Evolutionary conservation across 352 stramenopile genomes (phyloP).

Genomic region (Globisporangium emineosum): DNA sequence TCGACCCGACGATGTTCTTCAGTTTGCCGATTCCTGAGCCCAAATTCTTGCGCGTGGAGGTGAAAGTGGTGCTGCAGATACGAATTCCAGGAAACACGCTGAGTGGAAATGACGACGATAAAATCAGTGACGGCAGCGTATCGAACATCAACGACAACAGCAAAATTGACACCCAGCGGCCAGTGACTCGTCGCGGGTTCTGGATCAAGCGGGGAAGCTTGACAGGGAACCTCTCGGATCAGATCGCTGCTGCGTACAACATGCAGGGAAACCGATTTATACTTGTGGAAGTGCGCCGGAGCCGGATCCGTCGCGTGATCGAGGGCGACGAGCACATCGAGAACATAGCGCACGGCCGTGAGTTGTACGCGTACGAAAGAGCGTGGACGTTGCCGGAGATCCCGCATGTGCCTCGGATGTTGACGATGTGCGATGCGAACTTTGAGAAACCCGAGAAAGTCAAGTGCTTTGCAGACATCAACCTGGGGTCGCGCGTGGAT

Average conservation of each 20-base stretch:
- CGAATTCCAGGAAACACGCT: neutral
- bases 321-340: slow-evolving; percentile 59
- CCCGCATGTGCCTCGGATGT: slow-evolving; percentile 28
- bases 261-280: slow-evolving; percentile 53
- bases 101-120: neutral
- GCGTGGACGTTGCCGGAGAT: slow-evolving; percentile 67
- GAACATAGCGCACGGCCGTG: slow-evolving; percentile 30
- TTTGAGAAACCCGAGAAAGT: slow-evolving; percentile 12
- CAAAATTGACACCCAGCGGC: slow-evolving; percentile 9
- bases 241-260: slow-evolving; percentile 37
- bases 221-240: slow-evolving; percentile 41
- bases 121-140: neutral
- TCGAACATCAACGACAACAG: neutral
- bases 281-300: slow-evolving; percentile 60
- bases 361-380: slow-evolving; percentile 64
- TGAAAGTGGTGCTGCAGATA: slow-evolving; percentile 56
- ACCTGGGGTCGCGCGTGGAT: slow-evolving; percentile 56
- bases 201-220: slow-evolving; percentile 55
- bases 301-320: slow-evolving; percentile 75
- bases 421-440: slow-evolving; percentile 18
- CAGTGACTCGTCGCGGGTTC: slow-evolving; percentile 34
- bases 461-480: slow-evolving; percentile 42
- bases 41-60: slow-evolving; percentile 63
- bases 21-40: slow-evolving; percentile 92
- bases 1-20: slow-evolving; percentile 96